Conservation (phyloP, 306 rosid species). For the Pterocarpus macrocarpus region DNA sequence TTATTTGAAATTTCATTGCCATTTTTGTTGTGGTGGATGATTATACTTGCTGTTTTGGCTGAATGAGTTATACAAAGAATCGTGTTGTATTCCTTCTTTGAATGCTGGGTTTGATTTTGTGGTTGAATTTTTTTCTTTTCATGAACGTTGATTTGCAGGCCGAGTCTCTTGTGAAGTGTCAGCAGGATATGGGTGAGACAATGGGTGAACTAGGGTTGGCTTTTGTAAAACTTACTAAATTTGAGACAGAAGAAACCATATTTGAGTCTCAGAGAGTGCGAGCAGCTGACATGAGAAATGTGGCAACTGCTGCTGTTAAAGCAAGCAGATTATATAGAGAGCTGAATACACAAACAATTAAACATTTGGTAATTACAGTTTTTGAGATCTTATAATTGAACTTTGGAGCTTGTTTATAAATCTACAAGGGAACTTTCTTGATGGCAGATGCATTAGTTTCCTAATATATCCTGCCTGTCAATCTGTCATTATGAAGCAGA, state of each 20-base stretch:
- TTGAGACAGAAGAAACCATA: slow-evolving; percentile 85
- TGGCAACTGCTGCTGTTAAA: slow-evolving; percentile 96
- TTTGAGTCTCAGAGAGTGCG: slow-evolving; percentile 72
- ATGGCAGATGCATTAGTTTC: slow-evolving; percentile 18
- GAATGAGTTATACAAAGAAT: neutral
- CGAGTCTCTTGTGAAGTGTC: slow-evolving; percentile 91
- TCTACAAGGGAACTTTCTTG: neutral
- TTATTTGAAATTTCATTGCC: slow-evolving; percentile 8
- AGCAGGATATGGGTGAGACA: slow-evolving; percentile 97
- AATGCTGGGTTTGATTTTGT: slow-evolving; percentile 31
- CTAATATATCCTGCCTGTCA: neutral
- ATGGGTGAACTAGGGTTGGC: slow-evolving; percentile 92
- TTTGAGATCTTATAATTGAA: slow-evolving; percentile 5
- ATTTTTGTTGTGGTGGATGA: neutral
- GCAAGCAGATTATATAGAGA: slow-evolving; percentile 91
- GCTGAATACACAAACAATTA: slow-evolving; percentile 91
- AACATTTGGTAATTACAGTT: slow-evolving; percentile 75
- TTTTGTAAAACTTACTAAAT: slow-evolving; percentile 87
- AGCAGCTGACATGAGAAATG: slow-evolving; percentile 79
- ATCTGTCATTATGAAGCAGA: neutral
- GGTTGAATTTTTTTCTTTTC: neutral
- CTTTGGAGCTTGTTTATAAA: slow-evolving; percentile 8
- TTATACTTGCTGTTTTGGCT: neutral
- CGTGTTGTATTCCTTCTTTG: slow-evolving; percentile 2
- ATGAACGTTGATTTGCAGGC: slow-evolving; percentile 64